These are phyloP conservation scores for Pycnococcus provasolii DNA, from an alignment of 139 green algal genomes.

Conservation along the genomic window DNA sequence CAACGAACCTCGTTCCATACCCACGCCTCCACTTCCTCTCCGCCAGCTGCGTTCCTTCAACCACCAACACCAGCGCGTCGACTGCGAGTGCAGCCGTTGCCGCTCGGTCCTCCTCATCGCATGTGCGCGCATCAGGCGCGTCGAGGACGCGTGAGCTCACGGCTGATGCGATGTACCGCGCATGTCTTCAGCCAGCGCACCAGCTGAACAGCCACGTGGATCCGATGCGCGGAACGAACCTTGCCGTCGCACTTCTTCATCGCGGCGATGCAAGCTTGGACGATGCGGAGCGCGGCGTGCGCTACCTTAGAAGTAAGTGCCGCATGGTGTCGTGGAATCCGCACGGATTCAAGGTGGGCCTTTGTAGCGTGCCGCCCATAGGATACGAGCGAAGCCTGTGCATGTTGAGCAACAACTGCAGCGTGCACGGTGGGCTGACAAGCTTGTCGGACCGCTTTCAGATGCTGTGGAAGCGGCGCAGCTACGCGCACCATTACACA, in stretches of 20 bases:
- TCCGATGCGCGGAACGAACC: constrained; percentile 45
- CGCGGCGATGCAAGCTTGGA: constrained; percentile 44
- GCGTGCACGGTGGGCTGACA: constrained; percentile 45
- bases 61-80: not conserved
- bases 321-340: constrained; percentile 63
- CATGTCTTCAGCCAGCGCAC: constrained; percentile 49
- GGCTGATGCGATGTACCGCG: constrained; percentile 41
- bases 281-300: constrained; percentile 58
- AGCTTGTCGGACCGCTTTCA: constrained; percentile 50
- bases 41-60: constrained; percentile 45
- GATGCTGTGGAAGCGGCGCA: constrained; percentile 43
- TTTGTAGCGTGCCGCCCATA: constrained; percentile 40
- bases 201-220: constrained; percentile 51
- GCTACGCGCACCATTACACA: constrained; percentile 61
- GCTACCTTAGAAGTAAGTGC: constrained; percentile 41
- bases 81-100: not conserved
- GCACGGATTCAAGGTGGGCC: constrained; percentile 33
- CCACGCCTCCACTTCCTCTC: constrained; percentile 67
- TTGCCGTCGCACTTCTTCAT: constrained; percentile 57
- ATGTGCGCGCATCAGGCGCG: not conserved
- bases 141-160: constrained; percentile 22
- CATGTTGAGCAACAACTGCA: constrained; percentile 64
- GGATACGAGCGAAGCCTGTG: constrained; percentile 50
- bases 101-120: not conserved
- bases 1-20: constrained; percentile 64